These are phyloP conservation scores for Hypoxylon sp. DNA, from an alignment of 2,329 filamentous ascomycete genomes.

Conservation along the genomic window DNA sequence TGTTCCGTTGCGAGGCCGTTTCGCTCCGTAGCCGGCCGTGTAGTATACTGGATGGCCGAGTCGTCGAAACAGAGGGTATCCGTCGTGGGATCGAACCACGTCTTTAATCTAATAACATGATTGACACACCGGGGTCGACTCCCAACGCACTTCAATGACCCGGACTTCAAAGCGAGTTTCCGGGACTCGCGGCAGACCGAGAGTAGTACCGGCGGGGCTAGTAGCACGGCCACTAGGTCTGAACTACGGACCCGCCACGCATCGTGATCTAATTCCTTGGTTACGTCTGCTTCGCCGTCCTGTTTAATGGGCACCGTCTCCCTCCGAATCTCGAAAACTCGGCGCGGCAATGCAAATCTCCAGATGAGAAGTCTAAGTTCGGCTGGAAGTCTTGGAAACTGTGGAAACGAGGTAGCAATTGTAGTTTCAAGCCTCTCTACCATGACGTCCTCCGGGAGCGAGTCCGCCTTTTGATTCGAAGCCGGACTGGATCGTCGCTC, in stretches of 20 bases:
- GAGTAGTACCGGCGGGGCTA: slow-evolving; percentile 36
- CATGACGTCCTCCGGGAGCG: slow-evolving; percentile 18
- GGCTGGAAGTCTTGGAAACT: slow-evolving; percentile 36
- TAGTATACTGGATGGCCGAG: slow-evolving; percentile 14
- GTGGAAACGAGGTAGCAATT: slow-evolving; percentile 33
- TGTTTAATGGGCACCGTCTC: slow-evolving; percentile 35
- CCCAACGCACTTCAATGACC: slow-evolving; percentile 42
- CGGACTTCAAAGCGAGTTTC: slow-evolving; percentile 27
- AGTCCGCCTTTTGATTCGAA: slow-evolving; percentile 10
- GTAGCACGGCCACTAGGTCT: slow-evolving; percentile 37
- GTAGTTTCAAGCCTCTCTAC: slow-evolving; percentile 26
- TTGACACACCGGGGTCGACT: slow-evolving; percentile 33
- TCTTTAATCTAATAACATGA: slow-evolving; percentile 26
- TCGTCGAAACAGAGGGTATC: slow-evolving; percentile 45
- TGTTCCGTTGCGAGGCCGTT: slow-evolving; percentile 33
- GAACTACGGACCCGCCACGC: slow-evolving; percentile 38
- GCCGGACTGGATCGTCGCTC: slow-evolving; percentile 1
- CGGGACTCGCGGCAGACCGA: slow-evolving; percentile 40
- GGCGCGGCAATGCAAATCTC: slow-evolving; percentile 38
- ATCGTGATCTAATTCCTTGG: slow-evolving; percentile 38
- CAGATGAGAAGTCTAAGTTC: slow-evolving; percentile 40
- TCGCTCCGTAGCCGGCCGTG: slow-evolving; percentile 11
- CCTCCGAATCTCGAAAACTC: slow-evolving; percentile 42
- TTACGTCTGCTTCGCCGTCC: slow-evolving; percentile 36
- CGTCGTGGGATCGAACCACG: slow-evolving; percentile 40